phyloP scores from a whole-genome alignment of 306 rosid species.

The Rubus parviflorus region DNA sequence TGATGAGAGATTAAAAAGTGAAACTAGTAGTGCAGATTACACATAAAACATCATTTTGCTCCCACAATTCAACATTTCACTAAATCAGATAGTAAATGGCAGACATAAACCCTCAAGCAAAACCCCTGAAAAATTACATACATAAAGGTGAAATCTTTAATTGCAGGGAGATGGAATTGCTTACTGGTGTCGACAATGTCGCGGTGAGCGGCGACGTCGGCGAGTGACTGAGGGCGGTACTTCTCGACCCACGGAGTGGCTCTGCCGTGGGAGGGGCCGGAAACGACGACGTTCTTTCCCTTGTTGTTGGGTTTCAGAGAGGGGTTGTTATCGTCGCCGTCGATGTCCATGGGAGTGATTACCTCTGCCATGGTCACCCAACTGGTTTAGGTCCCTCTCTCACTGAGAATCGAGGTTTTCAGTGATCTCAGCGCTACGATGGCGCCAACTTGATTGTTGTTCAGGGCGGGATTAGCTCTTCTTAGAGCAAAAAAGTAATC shows the following conservation, averaged over 20 bases:
- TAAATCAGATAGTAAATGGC: background rate
- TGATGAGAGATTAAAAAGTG: background rate
- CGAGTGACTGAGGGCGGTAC: conserved; percentile 91
- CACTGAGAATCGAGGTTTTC: background rate
- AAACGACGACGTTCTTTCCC: conserved; percentile 44
- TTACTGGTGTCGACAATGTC: conserved; percentile 95
- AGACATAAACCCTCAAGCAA: conserved; percentile 12
- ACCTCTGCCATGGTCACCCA: conserved; percentile 45
- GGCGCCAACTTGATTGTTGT: conserved; percentile 27
- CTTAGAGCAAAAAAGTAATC: too few species aligned
- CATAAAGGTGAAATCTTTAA: background rate
- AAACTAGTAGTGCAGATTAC: background rate
- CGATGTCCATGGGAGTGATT: conserved; percentile 59
- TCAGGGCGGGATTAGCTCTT: background rate
- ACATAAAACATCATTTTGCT: background rate
- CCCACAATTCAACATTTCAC: background rate
- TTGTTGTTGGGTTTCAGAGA: conserved; percentile 35
- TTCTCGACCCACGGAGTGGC: conserved; percentile 91
- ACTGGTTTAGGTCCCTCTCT: background rate
- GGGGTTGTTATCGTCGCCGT: conserved; percentile 33
- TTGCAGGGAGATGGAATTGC: background rate
- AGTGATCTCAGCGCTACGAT: background rate
- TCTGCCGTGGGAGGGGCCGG: conserved; percentile 33
- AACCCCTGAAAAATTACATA: background rate
- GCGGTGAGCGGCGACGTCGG: conserved; percentile 92